Evolutionary conservation across 805 yeast genomes (phyloP).

Genomic region (Wickerhamiella vanderwaltii): DNA sequence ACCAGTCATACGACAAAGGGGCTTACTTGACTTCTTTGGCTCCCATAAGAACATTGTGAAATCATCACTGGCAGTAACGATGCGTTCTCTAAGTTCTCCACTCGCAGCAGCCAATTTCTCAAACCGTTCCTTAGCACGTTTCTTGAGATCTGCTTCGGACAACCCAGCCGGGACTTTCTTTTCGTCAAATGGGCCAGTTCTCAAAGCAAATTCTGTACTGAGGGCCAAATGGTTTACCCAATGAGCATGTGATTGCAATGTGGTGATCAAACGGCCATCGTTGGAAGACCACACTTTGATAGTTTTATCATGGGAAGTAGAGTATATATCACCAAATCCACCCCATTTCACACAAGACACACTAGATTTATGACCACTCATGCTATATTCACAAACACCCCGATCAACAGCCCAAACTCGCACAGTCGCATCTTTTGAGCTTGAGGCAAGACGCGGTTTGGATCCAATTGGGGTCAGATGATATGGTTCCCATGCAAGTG

Average conservation of each 20-base stretch:
- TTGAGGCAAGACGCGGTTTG: constrained; percentile 52
- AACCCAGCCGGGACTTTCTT: constrained; percentile 29
- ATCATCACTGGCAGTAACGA: constrained; percentile 93
- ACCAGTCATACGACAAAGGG: constrained; percentile 89
- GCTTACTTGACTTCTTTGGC: constrained; percentile 67
- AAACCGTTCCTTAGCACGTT: constrained; percentile 49
- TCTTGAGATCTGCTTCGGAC: constrained; percentile 31
- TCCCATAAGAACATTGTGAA: constrained; percentile 98
- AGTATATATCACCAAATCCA: constrained; percentile 70
- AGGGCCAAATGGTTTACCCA: constrained; percentile 94
- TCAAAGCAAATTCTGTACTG: constrained; percentile 76
- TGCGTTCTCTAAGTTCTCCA: constrained; percentile 51
- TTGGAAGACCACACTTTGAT: constrained; percentile 82
- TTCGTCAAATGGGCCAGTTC: constrained; percentile 84
- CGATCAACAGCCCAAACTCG: constrained; percentile 78
- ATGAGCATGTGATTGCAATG: constrained; percentile 83
- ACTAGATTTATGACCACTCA: constrained; percentile 79
- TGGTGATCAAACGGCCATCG: constrained; percentile 65
- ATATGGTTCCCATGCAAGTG: constrained; percentile 87
- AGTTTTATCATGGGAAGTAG: constrained; percentile 90
- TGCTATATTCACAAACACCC: constrained; percentile 51
- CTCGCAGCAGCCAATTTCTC: constrained; percentile 49
- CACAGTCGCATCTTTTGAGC: constrained; percentile 83
- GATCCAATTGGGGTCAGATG: constrained; percentile 54
- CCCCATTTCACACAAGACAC: constrained; percentile 98